Evolutionary conservation across 2,329 filamentous ascomycete genomes (phyloP).

Genomic region (Colletotrichum sansevieriae): DNA sequence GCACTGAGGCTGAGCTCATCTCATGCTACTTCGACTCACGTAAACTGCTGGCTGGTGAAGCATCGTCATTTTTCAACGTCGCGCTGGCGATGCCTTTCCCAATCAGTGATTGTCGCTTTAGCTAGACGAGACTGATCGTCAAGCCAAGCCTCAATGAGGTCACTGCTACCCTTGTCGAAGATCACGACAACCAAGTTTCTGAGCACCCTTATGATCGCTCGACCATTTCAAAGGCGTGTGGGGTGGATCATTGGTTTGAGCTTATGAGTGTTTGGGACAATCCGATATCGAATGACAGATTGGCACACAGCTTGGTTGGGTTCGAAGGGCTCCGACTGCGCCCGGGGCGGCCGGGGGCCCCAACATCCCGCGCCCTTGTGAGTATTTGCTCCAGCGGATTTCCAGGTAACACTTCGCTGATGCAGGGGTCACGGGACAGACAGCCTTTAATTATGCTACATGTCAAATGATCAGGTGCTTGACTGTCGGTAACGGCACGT

Average conservation of each 20-base stretch:
- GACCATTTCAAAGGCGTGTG: background rate
- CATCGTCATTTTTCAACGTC: no score
- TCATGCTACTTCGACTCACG: no score
- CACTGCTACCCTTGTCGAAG: background rate
- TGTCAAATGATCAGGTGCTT: background rate
- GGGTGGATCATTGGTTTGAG: conserved; percentile 1
- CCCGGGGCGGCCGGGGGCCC: conserved; percentile 3
- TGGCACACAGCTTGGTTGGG: conserved; percentile 13
- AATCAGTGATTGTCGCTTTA: background rate
- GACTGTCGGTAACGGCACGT: background rate
- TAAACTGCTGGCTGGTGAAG: no score
- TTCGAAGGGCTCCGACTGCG: background rate
- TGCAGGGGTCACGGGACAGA: background rate
- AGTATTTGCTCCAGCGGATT: background rate
- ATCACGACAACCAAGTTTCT: conserved; percentile 10
- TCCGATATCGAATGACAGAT: conserved; percentile 12
- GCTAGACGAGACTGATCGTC: background rate
- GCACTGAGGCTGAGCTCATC: no score
- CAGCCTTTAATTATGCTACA: background rate
- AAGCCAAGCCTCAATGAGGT: background rate
- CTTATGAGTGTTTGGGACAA: background rate
- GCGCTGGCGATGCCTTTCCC: no score
- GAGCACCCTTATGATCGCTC: background rate
- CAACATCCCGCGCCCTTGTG: conserved; percentile 7
- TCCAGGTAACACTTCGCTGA: background rate